Evolutionary conservation across 805 yeast species (phyloP).

Genomic region (Candida vaughaniae): DNA sequence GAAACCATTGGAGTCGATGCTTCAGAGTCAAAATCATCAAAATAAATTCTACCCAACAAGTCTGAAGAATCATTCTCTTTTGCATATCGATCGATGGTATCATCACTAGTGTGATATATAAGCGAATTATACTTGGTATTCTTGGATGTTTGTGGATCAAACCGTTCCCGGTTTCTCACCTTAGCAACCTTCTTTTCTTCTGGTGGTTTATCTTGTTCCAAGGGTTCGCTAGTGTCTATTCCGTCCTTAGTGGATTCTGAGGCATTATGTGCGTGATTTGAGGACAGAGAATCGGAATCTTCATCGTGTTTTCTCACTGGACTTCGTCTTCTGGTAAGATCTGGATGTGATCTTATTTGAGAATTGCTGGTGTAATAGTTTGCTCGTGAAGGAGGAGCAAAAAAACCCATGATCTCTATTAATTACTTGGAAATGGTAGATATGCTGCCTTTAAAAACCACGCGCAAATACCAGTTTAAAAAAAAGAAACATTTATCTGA

Average conservation of each 20-base stretch:
- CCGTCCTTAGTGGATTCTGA: background rate
- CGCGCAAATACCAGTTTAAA: too few relatives aligned
- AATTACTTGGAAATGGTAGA: too few relatives aligned
- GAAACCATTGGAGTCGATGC: conserved; percentile 20
- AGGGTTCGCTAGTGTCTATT: conserved; percentile 6
- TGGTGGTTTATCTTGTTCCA: conserved; percentile 1
- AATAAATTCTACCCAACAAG: conserved; percentile 40
- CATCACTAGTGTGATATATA: conserved; percentile 37
- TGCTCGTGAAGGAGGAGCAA: conserved; percentile 12
- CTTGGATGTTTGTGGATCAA: conserved; percentile 28
- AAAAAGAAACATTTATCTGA: too few relatives aligned
- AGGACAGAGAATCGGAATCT: background rate
- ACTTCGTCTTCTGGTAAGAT: conserved; percentile 6
- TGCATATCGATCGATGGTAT: conserved; percentile 36
- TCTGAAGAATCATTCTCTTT: conserved; percentile 39
- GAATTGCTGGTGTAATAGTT: conserved; percentile 9
- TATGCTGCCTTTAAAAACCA: too few relatives aligned
- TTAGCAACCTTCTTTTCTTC: conserved; percentile 12
- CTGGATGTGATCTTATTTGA: conserved; percentile 14
- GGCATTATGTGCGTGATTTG: background rate
- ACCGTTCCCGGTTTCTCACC: conserved; percentile 11
- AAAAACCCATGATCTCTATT: conserved; percentile 16
- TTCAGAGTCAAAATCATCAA: conserved; percentile 43
- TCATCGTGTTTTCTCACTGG: conserved; percentile 1
- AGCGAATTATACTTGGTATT: conserved; percentile 41